These are phyloP conservation scores for Immersiella caudata DNA, from an alignment of 495 filamentous ascomycete species.

Conservation along the genomic window DNA sequence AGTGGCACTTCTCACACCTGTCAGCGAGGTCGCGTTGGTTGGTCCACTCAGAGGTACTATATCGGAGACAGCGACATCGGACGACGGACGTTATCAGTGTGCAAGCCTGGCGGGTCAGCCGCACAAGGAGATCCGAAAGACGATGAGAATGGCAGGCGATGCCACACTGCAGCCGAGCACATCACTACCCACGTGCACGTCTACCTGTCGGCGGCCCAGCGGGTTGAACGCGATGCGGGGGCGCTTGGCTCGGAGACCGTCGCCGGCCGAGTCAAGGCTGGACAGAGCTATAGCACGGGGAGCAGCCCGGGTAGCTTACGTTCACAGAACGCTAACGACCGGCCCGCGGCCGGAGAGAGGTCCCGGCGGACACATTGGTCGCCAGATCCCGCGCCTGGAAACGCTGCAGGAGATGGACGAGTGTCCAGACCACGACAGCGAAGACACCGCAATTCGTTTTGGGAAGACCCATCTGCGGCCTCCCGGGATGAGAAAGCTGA, in stretches of 20 bases:
- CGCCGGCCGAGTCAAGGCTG: constrained; percentile 7
- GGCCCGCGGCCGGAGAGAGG: background rate
- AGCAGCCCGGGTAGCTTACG: constrained; percentile 34
- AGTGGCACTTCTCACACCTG: constrained; percentile 11
- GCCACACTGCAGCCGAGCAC: constrained; percentile 4
- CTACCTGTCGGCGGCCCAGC: constrained; percentile 22
- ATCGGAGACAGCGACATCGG: constrained; percentile 23
- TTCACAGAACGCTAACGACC: constrained; percentile 8
- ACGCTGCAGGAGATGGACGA: constrained; percentile 4
- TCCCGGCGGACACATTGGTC: background rate
- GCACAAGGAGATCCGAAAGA: constrained; percentile 33
- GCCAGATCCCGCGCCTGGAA: background rate
- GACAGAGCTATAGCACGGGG: constrained; percentile 32
- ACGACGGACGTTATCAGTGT: constrained; percentile 4
- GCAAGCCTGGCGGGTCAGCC: background rate
- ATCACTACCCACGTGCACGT: constrained; percentile 31
- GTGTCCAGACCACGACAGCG: constrained; percentile 18
- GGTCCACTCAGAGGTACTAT: constrained; percentile 36
- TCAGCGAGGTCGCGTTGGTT: constrained; percentile 14
- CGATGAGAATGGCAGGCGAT: constrained; percentile 25
- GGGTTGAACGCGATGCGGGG: constrained; percentile 2
- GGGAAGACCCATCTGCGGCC: constrained; percentile 1
- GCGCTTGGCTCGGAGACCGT: constrained; percentile 5
- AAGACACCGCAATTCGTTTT: constrained; percentile 26
- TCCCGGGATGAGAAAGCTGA: background rate